Conservation (phyloP, 2,329 filamentous ascomycete species). For the Penicillium sp. region DNA sequence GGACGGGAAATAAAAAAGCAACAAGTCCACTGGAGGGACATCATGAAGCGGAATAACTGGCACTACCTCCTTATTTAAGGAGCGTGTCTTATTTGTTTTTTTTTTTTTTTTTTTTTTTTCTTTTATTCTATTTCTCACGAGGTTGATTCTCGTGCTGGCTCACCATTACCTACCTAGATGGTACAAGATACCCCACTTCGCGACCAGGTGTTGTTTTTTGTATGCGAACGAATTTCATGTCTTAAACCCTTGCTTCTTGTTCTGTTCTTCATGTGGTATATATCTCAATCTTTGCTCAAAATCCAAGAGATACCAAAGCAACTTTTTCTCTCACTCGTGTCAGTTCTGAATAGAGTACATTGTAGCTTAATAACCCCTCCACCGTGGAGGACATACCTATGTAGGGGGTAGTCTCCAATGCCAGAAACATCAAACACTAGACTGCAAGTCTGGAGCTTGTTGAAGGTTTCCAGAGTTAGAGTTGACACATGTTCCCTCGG, state of each 20-base stretch:
- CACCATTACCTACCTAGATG: neutral
- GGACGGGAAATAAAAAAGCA: slow-evolving; percentile 40
- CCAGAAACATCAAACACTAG: neutral
- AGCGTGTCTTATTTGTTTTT: neutral
- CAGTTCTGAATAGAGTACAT: neutral
- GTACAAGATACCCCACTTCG: neutral
- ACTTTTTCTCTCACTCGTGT: neutral
- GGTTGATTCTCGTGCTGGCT: neutral
- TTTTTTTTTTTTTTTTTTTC: too few species aligned
- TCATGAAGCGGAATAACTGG: slow-evolving; percentile 89
- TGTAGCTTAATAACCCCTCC: neutral
- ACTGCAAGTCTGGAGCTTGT: neutral
- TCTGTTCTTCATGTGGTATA: too few species aligned
- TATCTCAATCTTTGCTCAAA: neutral
- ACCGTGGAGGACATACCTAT: neutral
- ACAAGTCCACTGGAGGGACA: slow-evolving; percentile 89
- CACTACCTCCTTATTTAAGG: slow-evolving; percentile 82
- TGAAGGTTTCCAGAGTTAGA: neutral
- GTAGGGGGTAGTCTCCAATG: neutral
- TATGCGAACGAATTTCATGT: neutral
- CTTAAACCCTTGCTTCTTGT: neutral
- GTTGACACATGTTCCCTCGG: neutral
- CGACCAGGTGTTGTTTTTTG: neutral
- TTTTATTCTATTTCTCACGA: neutral
- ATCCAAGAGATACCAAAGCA: neutral